Conservation (phyloP, 371 early-diverging fungal genomes). For the Apophysomyces ossiformis region DNA sequence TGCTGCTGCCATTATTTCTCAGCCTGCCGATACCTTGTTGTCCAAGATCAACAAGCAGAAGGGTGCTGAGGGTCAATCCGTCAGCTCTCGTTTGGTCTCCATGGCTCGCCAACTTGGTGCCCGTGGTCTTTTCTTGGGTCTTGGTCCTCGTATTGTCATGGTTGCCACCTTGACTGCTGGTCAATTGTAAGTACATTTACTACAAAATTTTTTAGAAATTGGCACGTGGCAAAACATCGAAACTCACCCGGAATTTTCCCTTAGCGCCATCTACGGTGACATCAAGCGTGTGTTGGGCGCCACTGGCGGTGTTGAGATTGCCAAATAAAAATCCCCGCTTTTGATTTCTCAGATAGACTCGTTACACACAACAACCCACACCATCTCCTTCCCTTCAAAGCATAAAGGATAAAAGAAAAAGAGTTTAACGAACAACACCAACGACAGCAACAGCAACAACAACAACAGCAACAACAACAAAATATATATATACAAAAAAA, state of each 20-base stretch:
- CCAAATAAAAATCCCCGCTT: slow-evolving; percentile 20
- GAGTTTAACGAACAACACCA: no score
- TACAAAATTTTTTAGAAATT: slow-evolving; percentile 4
- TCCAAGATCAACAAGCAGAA: slow-evolving; percentile 84
- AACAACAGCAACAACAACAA: no score
- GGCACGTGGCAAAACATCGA: not conserved
- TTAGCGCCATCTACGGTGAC: slow-evolving; percentile 61
- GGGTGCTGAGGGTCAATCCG: slow-evolving; percentile 51
- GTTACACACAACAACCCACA: not conserved
- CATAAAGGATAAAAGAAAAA: not conserved
- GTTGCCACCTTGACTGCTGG: slow-evolving; percentile 74
- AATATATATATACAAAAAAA: no score
- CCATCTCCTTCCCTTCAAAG: not conserved
- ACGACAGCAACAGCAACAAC: no score
- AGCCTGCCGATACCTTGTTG: slow-evolving; percentile 94
- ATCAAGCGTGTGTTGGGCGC: slow-evolving; percentile 75
- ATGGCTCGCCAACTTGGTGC: slow-evolving; percentile 64
- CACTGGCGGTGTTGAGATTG: slow-evolving; percentile 67
- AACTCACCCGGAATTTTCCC: slow-evolving; percentile 6
- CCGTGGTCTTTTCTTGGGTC: slow-evolving; percentile 68
- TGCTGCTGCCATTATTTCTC: slow-evolving; percentile 91
- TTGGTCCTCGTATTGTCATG: slow-evolving; percentile 78
- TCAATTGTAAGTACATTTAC: slow-evolving; percentile 50
- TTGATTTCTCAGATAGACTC: no score
- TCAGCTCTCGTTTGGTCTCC: slow-evolving; percentile 48